Conservation (phyloP, 164 flowering plant species). For the Umbilicus rupestris region DNA sequence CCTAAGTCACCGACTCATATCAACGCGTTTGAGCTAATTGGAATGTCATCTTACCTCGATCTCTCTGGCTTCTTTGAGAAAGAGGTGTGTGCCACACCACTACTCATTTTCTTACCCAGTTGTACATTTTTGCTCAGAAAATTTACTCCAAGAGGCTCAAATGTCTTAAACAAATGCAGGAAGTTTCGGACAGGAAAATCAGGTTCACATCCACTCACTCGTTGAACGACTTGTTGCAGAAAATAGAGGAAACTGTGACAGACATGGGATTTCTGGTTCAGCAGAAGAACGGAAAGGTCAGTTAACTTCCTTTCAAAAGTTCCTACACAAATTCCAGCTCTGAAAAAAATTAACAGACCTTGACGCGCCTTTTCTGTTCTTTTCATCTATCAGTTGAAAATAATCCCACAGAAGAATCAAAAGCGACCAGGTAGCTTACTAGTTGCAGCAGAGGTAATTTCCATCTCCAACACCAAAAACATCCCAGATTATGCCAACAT, state of each 20-base stretch:
- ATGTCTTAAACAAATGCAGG: constrained; percentile 30
- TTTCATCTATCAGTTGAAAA: constrained; percentile 44
- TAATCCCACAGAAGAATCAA: constrained; percentile 36
- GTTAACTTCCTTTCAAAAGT: constrained; percentile 9
- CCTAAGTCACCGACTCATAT: constrained; percentile 47
- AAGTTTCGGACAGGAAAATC: constrained; percentile 81
- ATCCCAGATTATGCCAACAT: too few relatives aligned
- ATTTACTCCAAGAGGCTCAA: background rate
- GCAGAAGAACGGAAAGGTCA: constrained; percentile 75
- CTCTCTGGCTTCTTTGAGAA: constrained; percentile 96
- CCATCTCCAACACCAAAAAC: background rate
- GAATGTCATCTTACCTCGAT: constrained; percentile 91
- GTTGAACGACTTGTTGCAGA: constrained; percentile 56
- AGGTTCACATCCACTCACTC: constrained; percentile 80
- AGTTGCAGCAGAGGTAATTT: constrained; percentile 61
- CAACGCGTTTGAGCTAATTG: constrained; percentile 93
- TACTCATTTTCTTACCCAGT: background rate
- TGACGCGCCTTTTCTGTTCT: background rate
- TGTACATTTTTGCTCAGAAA: background rate
- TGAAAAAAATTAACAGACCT: background rate
- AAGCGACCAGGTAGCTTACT: constrained; percentile 45
- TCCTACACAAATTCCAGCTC: background rate
- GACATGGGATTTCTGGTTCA: constrained; percentile 71
- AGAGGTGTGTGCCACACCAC: constrained; percentile 42
- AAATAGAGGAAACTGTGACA: constrained; percentile 51